Evolutionary conservation across 2,329 filamentous ascomycete species (phyloP), one percentile per base, ranked within the genome.

Genomic region (Aspergillus sp.): DNA sequence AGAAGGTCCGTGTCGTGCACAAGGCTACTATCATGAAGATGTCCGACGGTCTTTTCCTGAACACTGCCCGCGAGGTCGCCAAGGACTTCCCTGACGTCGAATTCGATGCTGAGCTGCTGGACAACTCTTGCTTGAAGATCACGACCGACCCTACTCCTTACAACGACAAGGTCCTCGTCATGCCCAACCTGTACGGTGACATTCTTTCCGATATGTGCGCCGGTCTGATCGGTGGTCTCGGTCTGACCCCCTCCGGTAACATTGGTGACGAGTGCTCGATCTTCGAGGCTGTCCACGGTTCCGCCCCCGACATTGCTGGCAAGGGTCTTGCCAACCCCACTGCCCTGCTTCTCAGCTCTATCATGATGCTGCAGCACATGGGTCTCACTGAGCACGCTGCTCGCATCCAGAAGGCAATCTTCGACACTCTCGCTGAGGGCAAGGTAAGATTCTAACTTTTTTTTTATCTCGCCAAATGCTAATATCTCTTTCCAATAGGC

Each of bases 1-100:
- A 87, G 76, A 97, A 97, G 89, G 93, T 98, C 72, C 91, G 93
- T 73, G 93, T 92, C 60, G 93, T 98, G 64, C 95, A 99, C 89
- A 99, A 99, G 87, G 95, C 95, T 77, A 98, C 95, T 75, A 99
- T 99, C 83, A 99, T 99, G 95, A 99, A 99, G 88, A 96, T 97
- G 91, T 93, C 89, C 75, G 95, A 99, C 78, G 95, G 95, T 81
- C 90, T 99, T 62, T 99, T 99, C 88, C 86, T 99, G 68, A 90
- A 85, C 78, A 91, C 89, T 62, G 95, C 89, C 68, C 83, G 87
- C 68, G 86, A 95, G 61, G 86, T 99, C 67, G 84, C 91, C 77
- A 96, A 96, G 86, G 93, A 98, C 75, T 99, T 90, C 86, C 95
- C 95, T 64, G 83, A 88, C 69, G 91, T 99, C 72, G 90, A 97